Base-by-base conservation (phyloP, 257 asterid genomes). In the Buddleja alternifolia region DNA sequence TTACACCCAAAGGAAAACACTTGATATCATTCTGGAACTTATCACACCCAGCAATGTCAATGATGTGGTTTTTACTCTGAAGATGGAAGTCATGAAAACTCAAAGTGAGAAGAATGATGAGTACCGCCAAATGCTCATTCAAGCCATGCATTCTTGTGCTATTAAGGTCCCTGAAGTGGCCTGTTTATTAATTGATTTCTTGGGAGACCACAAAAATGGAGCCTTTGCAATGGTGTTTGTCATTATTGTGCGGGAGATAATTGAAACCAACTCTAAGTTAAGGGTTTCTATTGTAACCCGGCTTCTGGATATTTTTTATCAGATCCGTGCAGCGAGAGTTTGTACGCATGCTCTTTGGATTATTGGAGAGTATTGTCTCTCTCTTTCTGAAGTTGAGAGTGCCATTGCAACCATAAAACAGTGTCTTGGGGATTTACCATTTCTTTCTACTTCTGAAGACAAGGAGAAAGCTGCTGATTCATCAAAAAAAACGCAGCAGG, bases 1-100 rank as follows among this genome's bases (percentile, higher is more conserved):
- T 34, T 96, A 92, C 73, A 92, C 89, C 60, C 84, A 84, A 46
- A 89, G 89, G 84, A 92, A 92, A 76, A 85, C 98, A 47, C 88
- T 92, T 77, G 98, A 92, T 80, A 92, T 92, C 65, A 95, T 89
- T 80, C 90, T 92, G 81, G 98, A 92, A 66, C 80, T 92, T 74
- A 85, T 92, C 63, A 92, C 87, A 7, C 94, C 96, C 60, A 77
- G 94, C 58, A 89, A 89, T 75, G 92, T 92, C 61, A 92, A 82
- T 47, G 98, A 92, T 83, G 95, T 89, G 65, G 95, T 92, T 79
- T 94, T 84, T 59, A 87, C 93, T 42, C 72, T 92, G 75, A 92
- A 92, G 86, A 92, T 89, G 84, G 98, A 92, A 84, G 96, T 92
- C 58, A 80, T 92, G 86, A 92, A 92, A 82, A 92, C 98, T 64